phyloP scores from a whole-genome alignment of 2,329 filamentous ascomycete genomes.

The Colletotrichum eremochloae region DNA sequence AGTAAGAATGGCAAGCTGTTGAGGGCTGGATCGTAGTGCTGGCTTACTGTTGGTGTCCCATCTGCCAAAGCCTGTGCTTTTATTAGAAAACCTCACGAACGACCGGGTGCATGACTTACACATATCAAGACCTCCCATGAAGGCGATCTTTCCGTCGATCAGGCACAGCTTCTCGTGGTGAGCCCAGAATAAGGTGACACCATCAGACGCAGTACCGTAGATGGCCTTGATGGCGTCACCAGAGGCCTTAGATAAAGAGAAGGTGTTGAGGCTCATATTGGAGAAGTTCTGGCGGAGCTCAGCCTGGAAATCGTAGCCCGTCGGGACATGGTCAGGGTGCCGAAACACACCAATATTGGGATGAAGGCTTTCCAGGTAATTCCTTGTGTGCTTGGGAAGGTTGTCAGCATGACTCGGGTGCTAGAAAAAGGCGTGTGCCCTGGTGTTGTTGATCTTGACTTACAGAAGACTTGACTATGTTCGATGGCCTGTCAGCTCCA shows the following conservation, averaged over 20 bases:
- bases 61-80: constrained; percentile 76
- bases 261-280: constrained; percentile 60
- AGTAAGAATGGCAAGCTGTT: constrained; percentile 32
- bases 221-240: constrained; percentile 80
- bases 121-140: constrained; percentile 92
- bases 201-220: constrained; percentile 81
- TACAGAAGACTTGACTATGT: constrained; percentile 57
- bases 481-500: constrained; percentile 37
- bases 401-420: constrained; percentile 28
- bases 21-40: background rate
- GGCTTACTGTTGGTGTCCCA: constrained; percentile 83
- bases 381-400: constrained; percentile 77
- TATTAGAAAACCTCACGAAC: constrained; percentile 44
- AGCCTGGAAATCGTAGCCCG: constrained; percentile 74
- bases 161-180: constrained; percentile 93
- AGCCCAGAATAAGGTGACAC: constrained; percentile 89
- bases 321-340: constrained; percentile 89
- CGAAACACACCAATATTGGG: constrained; percentile 90
- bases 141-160: constrained; percentile 82
- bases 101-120: constrained; percentile 60
- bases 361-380: constrained; percentile 80
- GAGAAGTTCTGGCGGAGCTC: constrained; percentile 75
- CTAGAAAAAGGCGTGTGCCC: constrained; percentile 47
- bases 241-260: constrained; percentile 75
- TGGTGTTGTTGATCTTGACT: constrained; percentile 65